Conservation (phyloP, 768 basidiomycete species). For the Tulasnella sp. region DNA sequence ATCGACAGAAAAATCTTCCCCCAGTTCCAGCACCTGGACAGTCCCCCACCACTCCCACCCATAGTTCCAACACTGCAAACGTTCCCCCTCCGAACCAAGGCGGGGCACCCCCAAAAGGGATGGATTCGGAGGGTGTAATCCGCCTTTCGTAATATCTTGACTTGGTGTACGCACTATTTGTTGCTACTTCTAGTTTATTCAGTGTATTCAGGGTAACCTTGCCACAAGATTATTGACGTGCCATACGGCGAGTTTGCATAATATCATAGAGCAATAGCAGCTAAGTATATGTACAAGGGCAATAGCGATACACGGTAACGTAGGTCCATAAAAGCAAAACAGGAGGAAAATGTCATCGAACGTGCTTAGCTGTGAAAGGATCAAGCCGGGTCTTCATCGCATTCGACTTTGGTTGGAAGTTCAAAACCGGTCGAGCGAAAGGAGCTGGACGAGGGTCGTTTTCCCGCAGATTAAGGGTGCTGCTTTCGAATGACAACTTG, state of each 20-base stretch:
- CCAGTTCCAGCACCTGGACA: not conserved
- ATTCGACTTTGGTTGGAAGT: not conserved
- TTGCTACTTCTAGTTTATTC: not conserved
- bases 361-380: slow-evolving; percentile 5
- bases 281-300: not conserved
- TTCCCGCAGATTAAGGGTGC: not conserved
- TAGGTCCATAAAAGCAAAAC: not conserved
- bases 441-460: not conserved
- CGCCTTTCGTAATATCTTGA: not conserved
- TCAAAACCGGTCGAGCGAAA: slow-evolving; percentile 1
- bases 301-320: not conserved
- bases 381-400: slow-evolving; percentile 1
- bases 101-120: not conserved
- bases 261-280: slow-evolving; percentile 1
- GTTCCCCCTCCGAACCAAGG: not conserved
- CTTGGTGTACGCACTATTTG: not conserved
- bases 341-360: not conserved
- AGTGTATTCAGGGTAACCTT: not conserved
- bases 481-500: not conserved
- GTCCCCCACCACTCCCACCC: not conserved
- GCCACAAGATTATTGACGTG: not conserved
- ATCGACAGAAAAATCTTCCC: slow-evolving; percentile 15
- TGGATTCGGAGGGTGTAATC: slow-evolving; percentile 1
- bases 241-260: not conserved
- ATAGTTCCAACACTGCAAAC: not conserved